phyloP scores from a whole-genome alignment of 352 stramenopile species.

The Phytophthora capsici region DNA sequence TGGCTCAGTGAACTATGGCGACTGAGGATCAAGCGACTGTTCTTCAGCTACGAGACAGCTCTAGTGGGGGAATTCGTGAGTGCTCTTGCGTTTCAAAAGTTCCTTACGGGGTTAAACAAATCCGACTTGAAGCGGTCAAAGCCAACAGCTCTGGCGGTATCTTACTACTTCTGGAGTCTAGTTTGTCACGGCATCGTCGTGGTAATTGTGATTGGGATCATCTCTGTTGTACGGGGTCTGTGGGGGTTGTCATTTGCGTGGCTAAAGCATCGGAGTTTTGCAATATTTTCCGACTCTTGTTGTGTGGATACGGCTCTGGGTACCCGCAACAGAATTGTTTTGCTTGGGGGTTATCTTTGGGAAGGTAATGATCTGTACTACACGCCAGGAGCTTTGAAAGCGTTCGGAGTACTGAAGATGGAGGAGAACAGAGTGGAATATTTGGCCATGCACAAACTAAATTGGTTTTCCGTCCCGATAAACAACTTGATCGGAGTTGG shows the following conservation, averaged over 20 bases:
- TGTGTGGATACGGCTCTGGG: constrained; percentile 24
- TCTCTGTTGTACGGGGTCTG: constrained; percentile 3
- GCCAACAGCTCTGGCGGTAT: constrained; percentile 20
- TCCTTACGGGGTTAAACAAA: constrained; percentile 23
- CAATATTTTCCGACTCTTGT: constrained; percentile 15
- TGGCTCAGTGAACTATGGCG: constrained; percentile 11
- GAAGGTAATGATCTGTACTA: constrained; percentile 20
- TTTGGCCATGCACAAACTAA: constrained; percentile 20
- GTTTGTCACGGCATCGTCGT: constrained; percentile 24
- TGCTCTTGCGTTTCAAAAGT: constrained; percentile 8
- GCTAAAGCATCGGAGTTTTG: constrained; percentile 21
- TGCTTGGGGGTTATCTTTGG: constrained; percentile 15
- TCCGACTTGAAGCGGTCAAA: constrained; percentile 22
- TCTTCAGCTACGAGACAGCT: constrained; percentile 27
- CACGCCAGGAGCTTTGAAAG: constrained; percentile 8
- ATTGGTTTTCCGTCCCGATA: constrained; percentile 18
- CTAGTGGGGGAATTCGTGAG: constrained; percentile 18
- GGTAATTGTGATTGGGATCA: constrained; percentile 19
- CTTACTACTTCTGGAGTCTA: constrained; percentile 30
- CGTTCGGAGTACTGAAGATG: constrained; percentile 21
- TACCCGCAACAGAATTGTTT: constrained; percentile 14
- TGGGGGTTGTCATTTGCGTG: constrained; percentile 8
- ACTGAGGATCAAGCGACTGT: constrained; percentile 12
- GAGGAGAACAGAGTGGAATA: constrained; percentile 17
- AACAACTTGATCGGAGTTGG: constrained; percentile 22